A percentile compares a stretch with the other conserved stretches of the same genome.
Conservation (phyloP, 345 rosid genomes). For the Nephelium lappaceum region DNA sequence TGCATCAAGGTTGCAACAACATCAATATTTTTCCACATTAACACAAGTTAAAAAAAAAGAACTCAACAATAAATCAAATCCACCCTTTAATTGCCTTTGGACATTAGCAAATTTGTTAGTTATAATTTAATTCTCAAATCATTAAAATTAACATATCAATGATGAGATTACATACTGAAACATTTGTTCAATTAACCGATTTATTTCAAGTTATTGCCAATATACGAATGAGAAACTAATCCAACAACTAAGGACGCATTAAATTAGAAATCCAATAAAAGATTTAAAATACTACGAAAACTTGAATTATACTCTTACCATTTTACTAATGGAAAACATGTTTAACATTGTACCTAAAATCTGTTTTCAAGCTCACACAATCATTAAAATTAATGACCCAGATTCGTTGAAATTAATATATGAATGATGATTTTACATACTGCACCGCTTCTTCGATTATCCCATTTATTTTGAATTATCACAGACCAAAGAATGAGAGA, state of each 20-base stretch:
- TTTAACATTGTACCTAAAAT: background rate
- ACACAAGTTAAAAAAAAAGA: background rate
- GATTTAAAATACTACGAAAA: background rate
- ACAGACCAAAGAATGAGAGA: background rate
- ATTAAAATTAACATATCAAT: background rate
- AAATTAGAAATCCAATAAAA: background rate
- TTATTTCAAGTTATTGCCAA: background rate
- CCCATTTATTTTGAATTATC: background rate
- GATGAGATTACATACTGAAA: background rate
- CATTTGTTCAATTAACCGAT: background rate
- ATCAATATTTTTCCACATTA: background rate
- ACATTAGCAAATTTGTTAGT: background rate
- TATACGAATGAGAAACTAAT: constrained; percentile 5
- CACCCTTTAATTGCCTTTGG: background rate
- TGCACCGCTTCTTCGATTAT: background rate
- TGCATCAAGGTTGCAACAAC: background rate
- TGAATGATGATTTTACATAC: background rate
- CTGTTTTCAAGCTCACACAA: background rate
- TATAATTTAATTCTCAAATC: background rate
- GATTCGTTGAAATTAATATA: background rate
- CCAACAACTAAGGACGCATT: background rate
- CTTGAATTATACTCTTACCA: background rate
- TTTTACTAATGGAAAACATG: background rate
- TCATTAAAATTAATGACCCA: background rate
- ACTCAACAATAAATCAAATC: constrained; percentile 1